These are phyloP conservation scores for Colletotrichum costaricense DNA, from an alignment of 2,329 filamentous ascomycete genomes.

Conservation along the genomic window DNA sequence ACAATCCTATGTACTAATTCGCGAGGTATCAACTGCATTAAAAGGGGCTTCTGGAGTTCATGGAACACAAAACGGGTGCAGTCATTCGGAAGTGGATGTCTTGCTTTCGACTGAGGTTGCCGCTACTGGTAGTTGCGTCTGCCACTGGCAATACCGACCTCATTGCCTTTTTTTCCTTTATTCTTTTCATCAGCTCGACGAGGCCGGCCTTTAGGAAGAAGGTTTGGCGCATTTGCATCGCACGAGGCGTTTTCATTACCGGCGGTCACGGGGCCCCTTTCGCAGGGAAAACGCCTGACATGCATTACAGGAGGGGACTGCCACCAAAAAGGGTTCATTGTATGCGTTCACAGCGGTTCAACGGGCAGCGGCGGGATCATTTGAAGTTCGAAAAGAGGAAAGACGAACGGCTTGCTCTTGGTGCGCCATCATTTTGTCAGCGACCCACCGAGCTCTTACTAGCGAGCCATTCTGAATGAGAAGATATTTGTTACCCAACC, in stretches of 20 bases:
- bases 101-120: slow-evolving; percentile 6
- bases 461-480: slow-evolving; percentile 9
- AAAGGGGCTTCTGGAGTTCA: slow-evolving; percentile 31
- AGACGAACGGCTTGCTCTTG: neutral
- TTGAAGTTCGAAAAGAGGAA: neutral
- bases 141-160: neutral
- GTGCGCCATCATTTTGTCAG: neutral
- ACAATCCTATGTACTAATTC: slow-evolving; percentile 36
- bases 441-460: slow-evolving; percentile 7
- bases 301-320: slow-evolving; percentile 21
- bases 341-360: neutral
- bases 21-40: slow-evolving; percentile 27
- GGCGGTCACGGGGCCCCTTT: slow-evolving; percentile 9
- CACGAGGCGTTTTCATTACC: slow-evolving; percentile 30
- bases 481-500: neutral
- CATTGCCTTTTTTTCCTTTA: neutral
- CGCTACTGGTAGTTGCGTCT: neutral
- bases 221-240: slow-evolving; percentile 24
- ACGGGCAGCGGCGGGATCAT: neutral
- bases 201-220: neutral
- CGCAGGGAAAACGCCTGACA: neutral
- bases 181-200: slow-evolving; percentile 7
- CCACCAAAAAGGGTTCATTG: slow-evolving; percentile 1
- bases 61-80: slow-evolving; percentile 17
- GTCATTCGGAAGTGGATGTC: neutral